Evolutionary conservation across 2,329 filamentous ascomycete genomes (phyloP), one percentile per base, ranked within the genome.

Genomic region (Domatiomyces catenatus): DNA sequence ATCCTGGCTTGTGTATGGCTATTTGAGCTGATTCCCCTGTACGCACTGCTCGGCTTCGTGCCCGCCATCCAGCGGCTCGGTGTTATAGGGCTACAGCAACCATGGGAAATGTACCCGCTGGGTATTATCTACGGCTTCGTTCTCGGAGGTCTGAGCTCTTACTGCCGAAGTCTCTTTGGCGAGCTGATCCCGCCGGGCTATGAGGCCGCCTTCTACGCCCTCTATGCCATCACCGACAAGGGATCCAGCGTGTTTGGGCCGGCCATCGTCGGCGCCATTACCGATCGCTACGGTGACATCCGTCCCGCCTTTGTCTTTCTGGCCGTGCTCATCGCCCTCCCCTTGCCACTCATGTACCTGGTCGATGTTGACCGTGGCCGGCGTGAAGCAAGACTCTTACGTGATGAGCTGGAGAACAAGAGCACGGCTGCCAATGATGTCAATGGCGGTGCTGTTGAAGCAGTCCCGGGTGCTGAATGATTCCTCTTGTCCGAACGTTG

Each of bases 171-270:
- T 54, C 74, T 98, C 3, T 98, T 86, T 63, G 89, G 88, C 42
- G 89, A 96, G 66, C 75, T 98, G 51, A 94, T 98, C 50, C 92
- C 92, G 1, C 86, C 87, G 0, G 92, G 92, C 3, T 93, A 84
- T 26, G 92, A 98, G 67, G 89, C 92, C 0, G 89, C 90, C 0
- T 98, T 98, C 63, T 98, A 94, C 64, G 89, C 90, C 0, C 73
- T 98, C 1, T 98, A 96, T 63, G 92, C 92, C 36, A 95, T 96
- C 56, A 96, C 92, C 1, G 92, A 98, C 66, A 98, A 98, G 67
- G 89, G 90, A 1, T 92, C 85, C 19, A 93, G 86, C 63, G 75
- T 96, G 1, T 95, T 98, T 66, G 92, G 92, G 0, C 92, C 92
- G 0, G 84, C 87, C 0, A 90, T 98, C 63, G 92, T 98, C 0